A percentile compares a stretch with the other conserved stretches of the same genome.
Evolutionary conservation across 768 basidiomycete species (phyloP).

Genomic region (Termitomyces sp.): DNA sequence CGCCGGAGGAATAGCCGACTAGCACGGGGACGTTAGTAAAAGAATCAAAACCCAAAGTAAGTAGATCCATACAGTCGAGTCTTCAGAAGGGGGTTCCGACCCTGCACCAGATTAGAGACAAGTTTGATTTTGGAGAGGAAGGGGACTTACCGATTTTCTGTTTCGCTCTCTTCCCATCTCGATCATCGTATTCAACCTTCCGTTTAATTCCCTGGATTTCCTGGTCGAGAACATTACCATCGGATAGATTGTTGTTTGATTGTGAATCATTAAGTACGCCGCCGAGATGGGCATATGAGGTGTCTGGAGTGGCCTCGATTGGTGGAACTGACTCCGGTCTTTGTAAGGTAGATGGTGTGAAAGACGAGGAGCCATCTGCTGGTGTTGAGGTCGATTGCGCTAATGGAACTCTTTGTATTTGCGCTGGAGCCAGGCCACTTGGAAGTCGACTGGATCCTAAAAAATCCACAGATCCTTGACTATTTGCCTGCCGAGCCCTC

Average conservation of each 20-base stretch:
- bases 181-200: constrained; percentile 62
- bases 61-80: constrained; percentile 35
- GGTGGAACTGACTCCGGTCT: constrained; percentile 23
- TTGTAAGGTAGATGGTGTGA: constrained; percentile 20
- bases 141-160: constrained; percentile 61
- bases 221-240: constrained; percentile 44
- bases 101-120: constrained; percentile 8
- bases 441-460: constrained; percentile 6
- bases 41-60: constrained; percentile 7
- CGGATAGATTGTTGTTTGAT: constrained; percentile 14
- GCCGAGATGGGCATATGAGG: constrained; percentile 12
- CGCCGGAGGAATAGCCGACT: constrained; percentile 24
- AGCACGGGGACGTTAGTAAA: constrained; percentile 9
- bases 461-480: constrained; percentile 17
- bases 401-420: constrained; percentile 21
- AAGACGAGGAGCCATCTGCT: constrained; percentile 17
- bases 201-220: constrained; percentile 67
- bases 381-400: constrained; percentile 6
- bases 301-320: constrained; percentile 16
- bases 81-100: constrained; percentile 42
- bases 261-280: constrained; percentile 8
- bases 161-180: constrained; percentile 62
- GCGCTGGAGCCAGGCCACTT: constrained; percentile 11
- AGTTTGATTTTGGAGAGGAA: constrained; percentile 1
- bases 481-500: constrained; percentile 36